phyloP scores from a whole-genome alignment of 192 early-diverging fungal species.

The Entophlyctis luteolus region DNA sequence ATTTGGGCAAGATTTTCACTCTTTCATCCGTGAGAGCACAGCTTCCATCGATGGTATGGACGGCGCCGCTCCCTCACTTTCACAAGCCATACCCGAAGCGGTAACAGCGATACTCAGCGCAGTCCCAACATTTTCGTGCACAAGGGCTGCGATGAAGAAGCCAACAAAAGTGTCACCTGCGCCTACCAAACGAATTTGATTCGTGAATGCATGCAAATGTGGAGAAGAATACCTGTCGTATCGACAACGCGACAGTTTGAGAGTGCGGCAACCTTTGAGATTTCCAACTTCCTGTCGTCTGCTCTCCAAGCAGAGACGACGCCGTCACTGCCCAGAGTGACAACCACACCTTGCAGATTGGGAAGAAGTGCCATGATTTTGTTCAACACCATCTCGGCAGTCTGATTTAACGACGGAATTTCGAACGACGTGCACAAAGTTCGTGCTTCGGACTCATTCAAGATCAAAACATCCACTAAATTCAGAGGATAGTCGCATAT shows the following conservation, averaged over 20 bases:
- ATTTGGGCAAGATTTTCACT: not conserved
- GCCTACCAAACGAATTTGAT: constrained; percentile 5
- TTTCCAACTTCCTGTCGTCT: not conserved
- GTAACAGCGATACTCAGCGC: constrained; percentile 58
- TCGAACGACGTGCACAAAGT: constrained; percentile 45
- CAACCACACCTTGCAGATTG: constrained; percentile 53
- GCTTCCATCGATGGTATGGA: constrained; percentile 53
- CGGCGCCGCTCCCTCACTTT: constrained; percentile 62
- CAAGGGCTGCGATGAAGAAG: constrained; percentile 60
- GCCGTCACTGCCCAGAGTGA: constrained; percentile 70
- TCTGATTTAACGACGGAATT: not conserved
- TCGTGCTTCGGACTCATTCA: constrained; percentile 76
- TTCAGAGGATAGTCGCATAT: constrained; percentile 43
- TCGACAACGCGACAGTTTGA: not conserved
- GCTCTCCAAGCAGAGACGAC: constrained; percentile 34
- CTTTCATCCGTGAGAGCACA: constrained; percentile 21
- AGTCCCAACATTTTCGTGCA: constrained; percentile 20
- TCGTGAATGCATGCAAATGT: too few relatives aligned
- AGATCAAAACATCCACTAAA: constrained; percentile 67
- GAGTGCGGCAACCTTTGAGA: constrained; percentile 6
- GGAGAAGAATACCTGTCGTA: constrained; percentile 8
- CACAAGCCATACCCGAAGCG: constrained; percentile 65
- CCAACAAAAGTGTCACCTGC: constrained; percentile 59
- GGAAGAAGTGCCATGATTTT: constrained; percentile 21
- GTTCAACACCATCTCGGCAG: not conserved